Evolutionary conservation across 1,284 basidiomycete genomes (phyloP), one percentile per base, ranked within the genome.

Genomic region (Quambalaria eucalypti): DNA sequence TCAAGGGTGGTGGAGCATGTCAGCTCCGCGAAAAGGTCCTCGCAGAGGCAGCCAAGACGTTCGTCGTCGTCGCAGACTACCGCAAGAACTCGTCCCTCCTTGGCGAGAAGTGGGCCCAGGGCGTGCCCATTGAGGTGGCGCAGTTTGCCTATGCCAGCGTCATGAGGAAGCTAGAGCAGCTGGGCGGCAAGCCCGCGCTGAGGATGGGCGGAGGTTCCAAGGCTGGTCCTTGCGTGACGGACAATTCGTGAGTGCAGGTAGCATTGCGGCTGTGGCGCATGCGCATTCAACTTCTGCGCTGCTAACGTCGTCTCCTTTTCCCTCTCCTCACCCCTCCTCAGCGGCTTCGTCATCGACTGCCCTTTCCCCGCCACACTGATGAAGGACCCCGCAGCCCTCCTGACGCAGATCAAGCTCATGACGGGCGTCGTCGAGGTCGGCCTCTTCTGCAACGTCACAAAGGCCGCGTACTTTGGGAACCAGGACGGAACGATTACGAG

Each of bases 401-500:
- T 67, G 26, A 54, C 44, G 31, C 57, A 62, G 48, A 69, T 75
- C 63, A 74, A 76, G 61, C 57, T 57, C 25, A 39, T 69, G 21
- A 97, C 93, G 1, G 93, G 95, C 55, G 90, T 98, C 10, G 87
- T 97, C 29, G 93, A 98, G 77, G 95, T 97, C 30, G 95, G 95
- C 0, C 78, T 98, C 23, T 98, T 98, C 80, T 91, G 88, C 73
- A 61, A 66, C 52, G 86, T 97, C 82, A 90, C 87, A n/a, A 84
- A 87, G 76, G 90, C 90, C 0, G 92, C 92, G 9, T 98, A 97
- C 81, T 98, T 97, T 79, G 93, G 93, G 19, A 93, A 95, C 52
- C 56, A 64, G 31, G 64, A 71, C 47, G 68, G 65, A 31, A 61
- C 62, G 28, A 71, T 73, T 33, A 62, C 66, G 21, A 62, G 62